phyloP scores from a whole-genome alignment of 2,329 filamentous ascomycete species.

The Dactylonectria macrodidyma region DNA sequence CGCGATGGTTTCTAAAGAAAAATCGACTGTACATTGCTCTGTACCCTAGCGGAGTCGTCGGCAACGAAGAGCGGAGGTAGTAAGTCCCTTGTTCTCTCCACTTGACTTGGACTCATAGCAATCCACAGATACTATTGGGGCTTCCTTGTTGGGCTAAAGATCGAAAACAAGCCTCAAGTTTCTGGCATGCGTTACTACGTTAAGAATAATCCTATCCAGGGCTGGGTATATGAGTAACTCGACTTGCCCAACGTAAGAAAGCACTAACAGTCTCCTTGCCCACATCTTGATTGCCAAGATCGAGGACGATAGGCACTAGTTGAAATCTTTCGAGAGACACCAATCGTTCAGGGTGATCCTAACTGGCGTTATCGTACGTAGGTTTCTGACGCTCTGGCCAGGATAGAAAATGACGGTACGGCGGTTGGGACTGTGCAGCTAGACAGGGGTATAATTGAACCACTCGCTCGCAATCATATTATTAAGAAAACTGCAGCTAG shows the following conservation, averaged over 20 bases:
- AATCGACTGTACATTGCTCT: not conserved
- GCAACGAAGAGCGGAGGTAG: constrained; percentile 43
- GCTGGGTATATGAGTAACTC: constrained; percentile 49
- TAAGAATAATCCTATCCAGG: constrained; percentile 41
- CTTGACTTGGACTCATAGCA: not conserved
- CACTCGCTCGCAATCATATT: constrained; percentile 53
- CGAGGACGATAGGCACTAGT: constrained; percentile 51
- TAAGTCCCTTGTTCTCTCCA: not conserved
- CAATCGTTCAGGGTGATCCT: constrained; percentile 52
- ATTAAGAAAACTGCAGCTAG: constrained; percentile 48
- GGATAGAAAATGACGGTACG: constrained; percentile 53
- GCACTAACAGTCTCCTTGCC: constrained; percentile 49
- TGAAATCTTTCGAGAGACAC: constrained; percentile 49
- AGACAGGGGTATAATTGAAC: constrained; percentile 56
- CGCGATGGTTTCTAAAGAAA: not conserved
- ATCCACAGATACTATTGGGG: constrained; percentile 49
- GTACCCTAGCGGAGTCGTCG: not conserved
- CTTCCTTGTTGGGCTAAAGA: constrained; percentile 51
- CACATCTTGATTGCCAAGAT: constrained; percentile 59
- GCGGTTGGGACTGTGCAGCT: constrained; percentile 55
- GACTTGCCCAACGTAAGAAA: constrained; percentile 36
- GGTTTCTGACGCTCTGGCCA: constrained; percentile 53
- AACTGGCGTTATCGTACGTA: constrained; percentile 59
- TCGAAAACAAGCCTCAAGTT: constrained; percentile 37
- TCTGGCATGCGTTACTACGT: constrained; percentile 52